These are phyloP conservation scores for Paradendryphiella salina DNA, from an alignment of 2,329 filamentous ascomycete species.

Conservation along the genomic window DNA sequence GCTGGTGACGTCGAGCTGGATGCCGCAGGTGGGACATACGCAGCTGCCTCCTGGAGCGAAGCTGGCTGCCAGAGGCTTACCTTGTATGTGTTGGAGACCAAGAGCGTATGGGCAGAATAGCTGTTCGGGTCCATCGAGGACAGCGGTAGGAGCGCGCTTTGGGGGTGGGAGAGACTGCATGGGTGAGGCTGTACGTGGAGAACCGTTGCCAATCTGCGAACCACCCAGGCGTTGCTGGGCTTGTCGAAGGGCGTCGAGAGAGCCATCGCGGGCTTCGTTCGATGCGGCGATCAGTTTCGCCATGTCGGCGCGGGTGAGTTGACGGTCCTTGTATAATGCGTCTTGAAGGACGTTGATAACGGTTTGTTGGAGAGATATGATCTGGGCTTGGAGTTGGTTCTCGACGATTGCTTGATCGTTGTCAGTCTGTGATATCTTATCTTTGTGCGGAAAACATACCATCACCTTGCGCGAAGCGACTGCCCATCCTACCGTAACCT, in stretches of 20 bases:
- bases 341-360: conserved; percentile 52
- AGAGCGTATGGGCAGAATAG: conserved; percentile 45
- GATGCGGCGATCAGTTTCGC: conserved; percentile 48
- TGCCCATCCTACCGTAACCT: conserved; percentile 43
- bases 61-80: conserved; percentile 35
- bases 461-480: conserved; percentile 47
- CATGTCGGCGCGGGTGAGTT: conserved; percentile 46
- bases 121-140: conserved; percentile 23
- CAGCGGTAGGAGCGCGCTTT: conserved; percentile 31
- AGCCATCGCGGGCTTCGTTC: conserved; percentile 48
- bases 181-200: conserved; percentile 23
- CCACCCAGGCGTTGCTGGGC: conserved; percentile 41
- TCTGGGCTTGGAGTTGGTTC: conserved; percentile 50
- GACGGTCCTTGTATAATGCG: conserved; percentile 48
- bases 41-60: conserved; percentile 41
- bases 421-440: conserved; percentile 2
- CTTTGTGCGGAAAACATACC: conserved; percentile 27
- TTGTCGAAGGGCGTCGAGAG: conserved; percentile 44
- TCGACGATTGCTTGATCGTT: conserved; percentile 43
- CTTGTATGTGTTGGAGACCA: conserved; percentile 38
- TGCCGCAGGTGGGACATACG: conserved; percentile 37
- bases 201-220: conserved; percentile 6
- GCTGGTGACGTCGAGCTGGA: conserved; percentile 31
- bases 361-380: conserved; percentile 50
- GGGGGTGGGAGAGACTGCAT: conserved; percentile 27